Base-by-base conservation (phyloP, 1,139 yeast species). In the Yamadazyma oceani region DNA sequence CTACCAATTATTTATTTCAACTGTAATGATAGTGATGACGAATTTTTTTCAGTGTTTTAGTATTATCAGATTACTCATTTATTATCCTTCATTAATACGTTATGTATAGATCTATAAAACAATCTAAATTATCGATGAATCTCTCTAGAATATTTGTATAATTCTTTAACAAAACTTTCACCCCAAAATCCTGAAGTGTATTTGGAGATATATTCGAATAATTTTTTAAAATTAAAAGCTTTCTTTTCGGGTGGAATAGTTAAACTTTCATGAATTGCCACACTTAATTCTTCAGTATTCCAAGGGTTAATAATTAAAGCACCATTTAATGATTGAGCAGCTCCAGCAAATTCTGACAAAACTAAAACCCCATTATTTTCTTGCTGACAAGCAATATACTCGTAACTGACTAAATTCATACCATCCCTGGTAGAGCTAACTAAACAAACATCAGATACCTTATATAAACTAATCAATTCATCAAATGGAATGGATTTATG, bases 131-230 rank as follows among this genome's bases (percentile, higher is more conserved):
- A 19, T 28, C 12, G 21, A 30, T 33, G 19, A n/a, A 27, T 15
- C 23, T 48, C 42, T 15, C 42, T 43, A 9, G 47, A 37, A 40
- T 66, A 66, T 51, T 75, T 81, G 49, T 69, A 73, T 42, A 92
- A 68, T 60, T 94, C 99, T 50, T 84, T 83, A 32, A 92, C 98
- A 62, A 92, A 92, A 53, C 84, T 85, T 59, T 89, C 96, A 37
- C 98, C 98, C 99, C 99, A 92, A 60, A 79, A 92, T 4, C 87
- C 89, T 17, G 96, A 85, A 9, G 99, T 92, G 59, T 89, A 92
- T 64, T 94, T 92, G 36, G 87, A 79, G 48, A 92, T 88, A 58
- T 92, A 92, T 44, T 76, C 80, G 68, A 87, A 88, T 59, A 92
- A 73, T 62, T 86, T 87, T 38, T 82, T 75, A 65, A 89, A 92